Conservation (phyloP, 192 early-diverging fungal genomes). For the Coemansia sp. region DNA sequence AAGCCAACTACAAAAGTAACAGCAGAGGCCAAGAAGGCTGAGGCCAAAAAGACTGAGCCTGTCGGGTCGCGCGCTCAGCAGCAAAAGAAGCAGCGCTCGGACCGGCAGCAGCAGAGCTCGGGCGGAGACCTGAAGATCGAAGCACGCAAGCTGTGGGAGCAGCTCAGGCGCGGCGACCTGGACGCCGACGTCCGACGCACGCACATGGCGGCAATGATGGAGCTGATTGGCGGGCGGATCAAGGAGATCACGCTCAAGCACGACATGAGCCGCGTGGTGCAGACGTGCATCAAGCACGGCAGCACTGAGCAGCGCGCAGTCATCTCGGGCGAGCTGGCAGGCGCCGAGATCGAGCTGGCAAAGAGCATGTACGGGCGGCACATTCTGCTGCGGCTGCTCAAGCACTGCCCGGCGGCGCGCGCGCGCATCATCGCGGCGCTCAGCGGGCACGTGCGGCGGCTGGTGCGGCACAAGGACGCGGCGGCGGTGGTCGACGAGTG, state of each 20-base stretch:
- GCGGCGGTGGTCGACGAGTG: slow-evolving; percentile 81
- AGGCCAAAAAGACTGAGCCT: background rate
- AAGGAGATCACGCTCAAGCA: slow-evolving; percentile 93
- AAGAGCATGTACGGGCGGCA: slow-evolving; percentile 86
- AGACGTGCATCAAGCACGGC: slow-evolving; percentile 91
- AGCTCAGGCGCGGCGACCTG: slow-evolving; percentile 73
- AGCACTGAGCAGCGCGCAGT: slow-evolving; percentile 70
- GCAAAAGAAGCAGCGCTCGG: slow-evolving; percentile 54
- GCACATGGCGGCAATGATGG: slow-evolving; percentile 85
- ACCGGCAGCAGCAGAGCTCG: slow-evolving; percentile 52
- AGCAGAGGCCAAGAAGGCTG: background rate
- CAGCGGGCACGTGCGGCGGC: slow-evolving; percentile 76
- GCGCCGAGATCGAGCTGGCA: slow-evolving; percentile 72
- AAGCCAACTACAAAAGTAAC: background rate
- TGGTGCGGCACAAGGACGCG: slow-evolving; percentile 92
- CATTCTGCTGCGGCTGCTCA: slow-evolving; percentile 83
- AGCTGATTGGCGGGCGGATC: slow-evolving; percentile 74
- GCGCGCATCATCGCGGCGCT: slow-evolving; percentile 77
- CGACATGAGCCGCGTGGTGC: slow-evolving; percentile 92
- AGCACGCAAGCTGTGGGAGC: slow-evolving; percentile 87
- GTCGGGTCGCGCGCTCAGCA: slow-evolving; percentile 52
- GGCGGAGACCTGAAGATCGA: slow-evolving; percentile 69
- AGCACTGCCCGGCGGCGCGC: slow-evolving; percentile 78
- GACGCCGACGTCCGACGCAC: slow-evolving; percentile 61
- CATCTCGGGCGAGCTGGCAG: slow-evolving; percentile 83